These are phyloP conservation scores for Verbascum thapsus DNA, from an alignment of 257 asterid species.

Conservation along the genomic window DNA sequence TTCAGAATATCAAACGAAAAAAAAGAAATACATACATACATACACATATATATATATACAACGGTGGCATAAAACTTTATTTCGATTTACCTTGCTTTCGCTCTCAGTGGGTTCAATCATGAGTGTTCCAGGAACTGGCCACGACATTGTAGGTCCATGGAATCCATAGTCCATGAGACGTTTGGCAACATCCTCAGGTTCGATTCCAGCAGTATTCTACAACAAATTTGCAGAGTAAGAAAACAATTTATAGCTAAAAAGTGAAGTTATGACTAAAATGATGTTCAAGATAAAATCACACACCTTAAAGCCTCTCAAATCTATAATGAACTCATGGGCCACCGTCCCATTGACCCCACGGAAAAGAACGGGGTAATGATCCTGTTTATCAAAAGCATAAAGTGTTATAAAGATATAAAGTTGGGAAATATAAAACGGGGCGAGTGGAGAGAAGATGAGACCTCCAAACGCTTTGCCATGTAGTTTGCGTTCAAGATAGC, in stretches of 20 bases:
- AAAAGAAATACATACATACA: background rate
- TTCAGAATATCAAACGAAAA: slow-evolving; percentile 12
- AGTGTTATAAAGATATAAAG: slow-evolving; percentile 11
- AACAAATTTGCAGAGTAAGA: slow-evolving; percentile 7
- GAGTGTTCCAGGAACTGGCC: slow-evolving; percentile 99
- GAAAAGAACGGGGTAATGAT: slow-evolving; percentile 87
- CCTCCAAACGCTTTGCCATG: slow-evolving; percentile 98
- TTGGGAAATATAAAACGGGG: background rate
- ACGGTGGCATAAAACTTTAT: background rate
- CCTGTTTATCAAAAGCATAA: slow-evolving; percentile 51
- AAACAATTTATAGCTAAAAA: background rate
- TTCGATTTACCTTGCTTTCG: slow-evolving; percentile 86
- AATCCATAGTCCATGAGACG: slow-evolving; percentile 99
- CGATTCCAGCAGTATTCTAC: slow-evolving; percentile 91
- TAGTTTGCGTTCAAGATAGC: slow-evolving; percentile 93
- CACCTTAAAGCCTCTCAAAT: slow-evolving; percentile 95
- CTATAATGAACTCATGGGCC: slow-evolving; percentile 94
- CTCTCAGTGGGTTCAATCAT: slow-evolving; percentile 99
- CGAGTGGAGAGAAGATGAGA: slow-evolving; percentile 29
- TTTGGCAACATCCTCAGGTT: slow-evolving; percentile 96
- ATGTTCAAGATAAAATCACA: slow-evolving; percentile 9
- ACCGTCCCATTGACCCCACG: slow-evolving; percentile 93
- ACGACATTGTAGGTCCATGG: slow-evolving; percentile 97
- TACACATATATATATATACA: background rate
- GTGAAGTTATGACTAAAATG: background rate